phyloP scores from a whole-genome alignment of 495 filamentous ascomycete species.

The Penicillium pancosmium region DNA sequence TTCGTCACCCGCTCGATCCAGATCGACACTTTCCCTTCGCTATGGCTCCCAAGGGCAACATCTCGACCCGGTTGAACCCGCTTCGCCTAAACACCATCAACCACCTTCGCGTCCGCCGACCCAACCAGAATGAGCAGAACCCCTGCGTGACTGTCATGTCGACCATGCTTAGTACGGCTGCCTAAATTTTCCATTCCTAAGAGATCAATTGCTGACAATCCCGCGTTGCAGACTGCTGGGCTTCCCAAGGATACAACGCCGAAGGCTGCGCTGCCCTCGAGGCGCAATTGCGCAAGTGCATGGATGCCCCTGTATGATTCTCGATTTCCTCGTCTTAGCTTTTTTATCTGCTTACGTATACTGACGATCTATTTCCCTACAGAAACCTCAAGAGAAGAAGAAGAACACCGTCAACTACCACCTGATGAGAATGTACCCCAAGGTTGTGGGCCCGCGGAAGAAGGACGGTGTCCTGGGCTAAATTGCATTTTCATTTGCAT shows the following conservation, averaged over 20 bases:
- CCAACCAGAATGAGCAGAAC: constrained; percentile 74
- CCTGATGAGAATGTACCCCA: constrained; percentile 80
- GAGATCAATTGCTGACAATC: constrained; percentile 12
- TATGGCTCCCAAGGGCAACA: constrained; percentile 55
- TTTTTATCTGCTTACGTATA: not conserved
- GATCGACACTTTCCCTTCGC: constrained; percentile 35
- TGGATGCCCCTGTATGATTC: constrained; percentile 74
- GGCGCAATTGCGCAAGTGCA: constrained; percentile 81
- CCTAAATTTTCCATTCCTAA: not conserved
- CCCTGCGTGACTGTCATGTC: constrained; percentile 86
- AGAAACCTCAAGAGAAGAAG: constrained; percentile 66
- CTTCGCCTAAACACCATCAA: constrained; percentile 87
- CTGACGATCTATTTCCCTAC: constrained; percentile 21
- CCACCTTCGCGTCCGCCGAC: constrained; percentile 78
- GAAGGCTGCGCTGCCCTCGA: constrained; percentile 81
- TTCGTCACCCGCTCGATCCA: constrained; percentile 35
- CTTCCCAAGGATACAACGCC: constrained; percentile 74
- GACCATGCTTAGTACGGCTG: constrained; percentile 80
- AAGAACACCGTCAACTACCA: constrained; percentile 96
- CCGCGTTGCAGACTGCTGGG: constrained; percentile 79
- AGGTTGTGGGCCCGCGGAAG: constrained; percentile 73
- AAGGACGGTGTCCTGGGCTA: constrained; percentile 55
- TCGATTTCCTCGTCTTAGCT: not conserved
- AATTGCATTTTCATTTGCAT: constrained; percentile 17
- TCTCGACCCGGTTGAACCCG: constrained; percentile 54